Evolutionary conservation across 257 asterid genomes (phyloP), one percentile per base, ranked within the genome.

Genomic region (Salvia splendens): DNA sequence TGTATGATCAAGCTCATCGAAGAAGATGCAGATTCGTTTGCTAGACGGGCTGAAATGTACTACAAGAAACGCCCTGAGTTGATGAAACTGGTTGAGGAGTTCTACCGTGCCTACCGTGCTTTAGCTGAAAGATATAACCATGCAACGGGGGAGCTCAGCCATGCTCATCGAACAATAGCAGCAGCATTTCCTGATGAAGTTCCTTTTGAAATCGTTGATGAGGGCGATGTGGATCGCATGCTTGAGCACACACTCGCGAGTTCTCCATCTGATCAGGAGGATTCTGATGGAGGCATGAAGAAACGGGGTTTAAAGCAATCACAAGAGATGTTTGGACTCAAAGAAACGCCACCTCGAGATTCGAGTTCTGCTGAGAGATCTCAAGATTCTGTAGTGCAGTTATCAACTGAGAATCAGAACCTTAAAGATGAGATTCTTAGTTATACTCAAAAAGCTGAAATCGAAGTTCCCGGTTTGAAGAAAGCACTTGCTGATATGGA

Each of bases 11-110:
- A 92, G 83, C 91, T 92, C 43, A 92, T 92, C 5, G 98, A 92
- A 77, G 97, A 86, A 74, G 97, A 92, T 75, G 98, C 97, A 0
- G 98, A 92, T 82, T 92, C 97, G 60, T 92, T 92, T 73, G 95
- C 98, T 5, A 84, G 92, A 67, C 72, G 92, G 73, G 98, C 97
- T 46, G 98, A 92, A 66, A 89, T 92, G 97, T 92, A 89, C 82
- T 92, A 92, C 74, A 85, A 89, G 84, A 92, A 85, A 79, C 80
- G 97, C 54, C 97, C 98, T 5, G 97, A 92, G 82, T 78, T 92
- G 28, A 89, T 92, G 96, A 92, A 92, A 80, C 65, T 89, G 78
- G 97, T 92, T 20, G 98, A 89, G 83, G 96, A 92, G 80, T 87
- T 89, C 73, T 92, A 87, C 75, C 83, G 98, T 42, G 97, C 97